These are phyloP conservation scores for Poa pratensis DNA, from an alignment of 176 grass and related monocot species.

Conservation along the genomic window DNA sequence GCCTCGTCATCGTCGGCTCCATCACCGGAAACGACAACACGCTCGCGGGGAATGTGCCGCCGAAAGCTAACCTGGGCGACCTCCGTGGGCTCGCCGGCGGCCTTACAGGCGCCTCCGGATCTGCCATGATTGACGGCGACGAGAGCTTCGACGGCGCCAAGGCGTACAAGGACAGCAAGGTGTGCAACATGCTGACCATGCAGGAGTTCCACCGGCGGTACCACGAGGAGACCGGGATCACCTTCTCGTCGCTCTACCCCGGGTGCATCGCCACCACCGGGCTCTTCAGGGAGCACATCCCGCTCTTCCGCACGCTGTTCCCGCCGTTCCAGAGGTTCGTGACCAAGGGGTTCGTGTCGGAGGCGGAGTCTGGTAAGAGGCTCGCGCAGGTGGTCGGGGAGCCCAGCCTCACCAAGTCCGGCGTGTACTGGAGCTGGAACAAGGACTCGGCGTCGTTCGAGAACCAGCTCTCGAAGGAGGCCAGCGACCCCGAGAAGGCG, in stretches of 20 bases:
- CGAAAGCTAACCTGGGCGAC: conserved; percentile 83
- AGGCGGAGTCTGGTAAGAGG: conserved; percentile 81
- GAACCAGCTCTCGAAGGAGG: conserved; percentile 90
- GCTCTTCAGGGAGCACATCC: conserved; percentile 85
- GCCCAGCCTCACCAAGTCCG: conserved; percentile 88
- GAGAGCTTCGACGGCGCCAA: conserved; percentile 84
- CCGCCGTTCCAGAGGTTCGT: conserved; percentile 86
- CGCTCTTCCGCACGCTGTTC: conserved; percentile 72
- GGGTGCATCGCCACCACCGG: conserved; percentile 93
- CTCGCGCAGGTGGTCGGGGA: conserved; percentile 88
- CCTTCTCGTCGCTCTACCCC: conserved; percentile 80
- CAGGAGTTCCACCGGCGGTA: conserved; percentile 88
- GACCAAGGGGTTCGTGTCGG: conserved; percentile 82
- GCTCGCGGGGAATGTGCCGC: conserved; percentile 81
- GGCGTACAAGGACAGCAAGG: conserved; percentile 99
- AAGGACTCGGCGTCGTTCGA: conserved; percentile 85
- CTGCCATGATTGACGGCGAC: conserved; percentile 84
- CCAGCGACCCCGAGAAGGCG: conserved; percentile 75
- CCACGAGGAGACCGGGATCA: conserved; percentile 89
- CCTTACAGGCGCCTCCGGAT: conserved; percentile 46
- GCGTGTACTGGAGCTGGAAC: conserved; percentile 99
- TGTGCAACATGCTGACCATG: conserved; percentile 98
- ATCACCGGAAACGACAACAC: conserved; percentile 97
- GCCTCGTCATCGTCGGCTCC: conserved; percentile 88
- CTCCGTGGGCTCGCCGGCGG: conserved; percentile 62